Percentiles rank a stretch among this genome's conserved stretches.
Evolutionary conservation across 306 rosid species (phyloP).

Genomic region (Castanea mollissima): DNA sequence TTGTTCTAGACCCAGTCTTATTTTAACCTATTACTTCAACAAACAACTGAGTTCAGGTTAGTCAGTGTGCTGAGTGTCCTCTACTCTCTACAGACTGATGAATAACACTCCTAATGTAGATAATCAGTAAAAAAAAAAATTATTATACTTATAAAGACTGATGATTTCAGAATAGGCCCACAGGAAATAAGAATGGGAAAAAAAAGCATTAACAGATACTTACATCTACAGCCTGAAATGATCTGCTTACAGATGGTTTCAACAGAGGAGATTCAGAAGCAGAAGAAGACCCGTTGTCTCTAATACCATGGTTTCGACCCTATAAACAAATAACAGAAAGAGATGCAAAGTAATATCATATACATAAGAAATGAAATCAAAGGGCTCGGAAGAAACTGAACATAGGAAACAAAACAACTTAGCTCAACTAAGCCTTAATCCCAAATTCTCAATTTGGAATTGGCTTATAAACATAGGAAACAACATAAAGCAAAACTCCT

Average conservation of each 20-base stretch:
- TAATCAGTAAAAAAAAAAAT: not conserved
- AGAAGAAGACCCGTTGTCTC: conserved; percentile 60
- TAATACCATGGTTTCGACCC: conserved; percentile 42
- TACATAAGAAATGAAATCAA: not conserved
- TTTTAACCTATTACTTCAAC: not conserved
- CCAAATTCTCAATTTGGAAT: not conserved
- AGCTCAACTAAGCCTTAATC: not conserved
- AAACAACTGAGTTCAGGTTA: not conserved
- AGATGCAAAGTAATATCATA: not conserved
- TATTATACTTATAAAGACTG: conserved; percentile 12
- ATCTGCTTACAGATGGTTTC: conserved; percentile 43
- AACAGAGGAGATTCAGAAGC: conserved; percentile 49
- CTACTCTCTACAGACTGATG: not conserved
- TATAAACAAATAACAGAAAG: conserved; percentile 27
- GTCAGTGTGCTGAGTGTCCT: not conserved
- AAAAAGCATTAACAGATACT: conserved; percentile 32
- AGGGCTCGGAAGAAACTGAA: not conserved
- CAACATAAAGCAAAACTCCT: not conserved
- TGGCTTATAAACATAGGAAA: not conserved
- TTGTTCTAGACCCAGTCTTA: not conserved
- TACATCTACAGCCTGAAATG: conserved; percentile 56
- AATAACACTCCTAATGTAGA: not conserved
- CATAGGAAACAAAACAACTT: not conserved
- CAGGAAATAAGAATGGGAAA: not conserved
- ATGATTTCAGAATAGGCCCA: conserved; percentile 5